Evolutionary conservation across 805 yeast genomes (phyloP).

Genomic region (Kuraishia capsulata): DNA sequence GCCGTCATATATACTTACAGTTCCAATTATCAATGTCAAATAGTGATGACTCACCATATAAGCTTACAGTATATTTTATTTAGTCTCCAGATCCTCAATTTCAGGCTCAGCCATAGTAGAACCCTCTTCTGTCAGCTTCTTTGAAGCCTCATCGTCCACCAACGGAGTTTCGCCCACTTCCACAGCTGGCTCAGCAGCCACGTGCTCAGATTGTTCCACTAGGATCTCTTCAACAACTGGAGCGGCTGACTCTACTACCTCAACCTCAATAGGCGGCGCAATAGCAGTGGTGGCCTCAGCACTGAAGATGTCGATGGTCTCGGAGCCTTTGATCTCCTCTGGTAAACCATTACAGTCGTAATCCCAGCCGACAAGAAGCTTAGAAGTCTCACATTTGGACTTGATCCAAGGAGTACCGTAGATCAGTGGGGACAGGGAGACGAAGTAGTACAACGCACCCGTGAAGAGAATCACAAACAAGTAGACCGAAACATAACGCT

Average conservation of each 20-base stretch:
- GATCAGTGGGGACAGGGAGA: slow-evolving; percentile 58
- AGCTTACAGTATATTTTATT: too few species aligned
- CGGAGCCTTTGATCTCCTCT: slow-evolving; percentile 6
- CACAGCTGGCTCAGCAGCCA: neutral
- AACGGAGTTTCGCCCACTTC: slow-evolving; percentile 4
- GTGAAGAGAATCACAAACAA: slow-evolving; percentile 39
- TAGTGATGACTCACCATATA: too few species aligned
- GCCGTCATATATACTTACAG: too few species aligned
- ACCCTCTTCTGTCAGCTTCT: neutral
- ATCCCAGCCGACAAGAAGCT: slow-evolving; percentile 71
- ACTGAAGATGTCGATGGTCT: slow-evolving; percentile 3
- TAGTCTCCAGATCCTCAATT: neutral
- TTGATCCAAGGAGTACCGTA: slow-evolving; percentile 80
- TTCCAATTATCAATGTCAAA: too few species aligned
- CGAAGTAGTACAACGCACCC: slow-evolving; percentile 44
- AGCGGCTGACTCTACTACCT: slow-evolving; percentile 9
- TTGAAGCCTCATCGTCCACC: neutral
- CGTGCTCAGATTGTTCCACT: slow-evolving; percentile 2
- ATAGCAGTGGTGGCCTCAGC: slow-evolving; percentile 4
- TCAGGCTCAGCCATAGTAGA: slow-evolving; percentile 5
- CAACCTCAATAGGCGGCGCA: slow-evolving; percentile 8
- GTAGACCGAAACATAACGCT: slow-evolving; percentile 33
- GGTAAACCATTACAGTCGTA: slow-evolving; percentile 65
- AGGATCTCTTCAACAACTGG: slow-evolving; percentile 9
- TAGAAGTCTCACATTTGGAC: slow-evolving; percentile 50